Evolutionary conservation across 305 asterid genomes (phyloP).

Genomic region (Fraxinus velutina): DNA sequence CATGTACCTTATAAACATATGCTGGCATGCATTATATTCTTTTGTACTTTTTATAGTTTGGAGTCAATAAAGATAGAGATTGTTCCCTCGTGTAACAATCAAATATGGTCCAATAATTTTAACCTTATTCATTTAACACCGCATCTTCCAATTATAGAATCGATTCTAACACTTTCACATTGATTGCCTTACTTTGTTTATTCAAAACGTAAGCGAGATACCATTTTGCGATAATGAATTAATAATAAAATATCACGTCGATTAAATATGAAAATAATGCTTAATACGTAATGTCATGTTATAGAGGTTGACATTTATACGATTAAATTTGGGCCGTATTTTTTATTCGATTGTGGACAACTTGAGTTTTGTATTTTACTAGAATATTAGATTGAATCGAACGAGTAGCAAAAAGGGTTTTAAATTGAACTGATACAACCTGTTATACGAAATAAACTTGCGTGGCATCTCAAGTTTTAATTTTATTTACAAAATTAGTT

Average conservation of each 20-base stretch:
- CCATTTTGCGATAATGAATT: not conserved
- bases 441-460: not conserved
- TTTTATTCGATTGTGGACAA: not conserved
- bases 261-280: not conserved
- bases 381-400: not conserved
- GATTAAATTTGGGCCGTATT: not conserved
- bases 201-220: not conserved
- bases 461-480: not conserved
- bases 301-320: not conserved
- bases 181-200: not conserved
- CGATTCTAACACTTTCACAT: not conserved
- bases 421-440: not conserved
- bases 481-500: not conserved
- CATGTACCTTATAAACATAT: conserved; percentile 22
- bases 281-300: too few species aligned
- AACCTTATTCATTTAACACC: conserved; percentile 8
- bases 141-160: not conserved
- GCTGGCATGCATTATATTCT: conserved; percentile 37
- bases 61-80: conserved; percentile 27
- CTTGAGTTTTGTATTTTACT: too few species aligned
- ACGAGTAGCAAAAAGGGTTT: not conserved
- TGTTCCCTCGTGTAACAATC: conserved; percentile 10
- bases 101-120: not conserved
- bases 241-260: not conserved
- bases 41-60: conserved; percentile 31